Evolutionary conservation across 2,329 filamentous ascomycete species (phyloP), one percentile per base, ranked within the genome.

Genomic region (Neurospora sp.): DNA sequence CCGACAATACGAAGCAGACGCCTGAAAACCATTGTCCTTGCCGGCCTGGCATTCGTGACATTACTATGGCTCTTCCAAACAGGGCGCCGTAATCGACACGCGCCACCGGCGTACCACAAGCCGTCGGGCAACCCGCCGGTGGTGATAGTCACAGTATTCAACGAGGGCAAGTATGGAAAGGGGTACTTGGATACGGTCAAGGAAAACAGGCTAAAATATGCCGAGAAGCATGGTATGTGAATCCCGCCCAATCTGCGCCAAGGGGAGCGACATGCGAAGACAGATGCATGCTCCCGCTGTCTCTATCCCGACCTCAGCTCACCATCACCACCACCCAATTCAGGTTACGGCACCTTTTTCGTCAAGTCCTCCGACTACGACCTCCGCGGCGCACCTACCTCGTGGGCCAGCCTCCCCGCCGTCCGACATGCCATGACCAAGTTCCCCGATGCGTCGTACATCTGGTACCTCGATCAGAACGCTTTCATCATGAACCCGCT

Each of bases 261-360:
- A n/a, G 38, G 10, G 36, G 38, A 28, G 67, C 36, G 23, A 28
- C 36, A 58, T 58, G n/a, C 33, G 23, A 36, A 43, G 74, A 43
- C 42, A 73, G 74, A 46, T 62, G 52, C 52, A 62, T 62, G 52
- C 52, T 62, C 52, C 52, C 52, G 23, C 66, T 71, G 38, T 19
- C 28, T 2, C 10, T 17, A 62, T 62, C 52, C 28, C 15, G 28
- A 23, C 68, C 40, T 43, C 43, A 28, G 67, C 73, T 75, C 68
- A 78, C 68, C 33, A 13, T 19, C n/a, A 28, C 68, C 15, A 52
- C 33, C 28, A 28, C 36, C 36, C 7, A 38, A 19, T 15, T 2
- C 73, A 97, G 93, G 94, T 75, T 98, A 99, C 80, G 86, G 88
- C 43, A 91, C 90, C 52, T 94, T 97, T 84, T 91, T 97, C 79